Evolutionary conservation across 2,329 filamentous ascomycete genomes (phyloP).

Genomic region (Diaporthe sp.): DNA sequence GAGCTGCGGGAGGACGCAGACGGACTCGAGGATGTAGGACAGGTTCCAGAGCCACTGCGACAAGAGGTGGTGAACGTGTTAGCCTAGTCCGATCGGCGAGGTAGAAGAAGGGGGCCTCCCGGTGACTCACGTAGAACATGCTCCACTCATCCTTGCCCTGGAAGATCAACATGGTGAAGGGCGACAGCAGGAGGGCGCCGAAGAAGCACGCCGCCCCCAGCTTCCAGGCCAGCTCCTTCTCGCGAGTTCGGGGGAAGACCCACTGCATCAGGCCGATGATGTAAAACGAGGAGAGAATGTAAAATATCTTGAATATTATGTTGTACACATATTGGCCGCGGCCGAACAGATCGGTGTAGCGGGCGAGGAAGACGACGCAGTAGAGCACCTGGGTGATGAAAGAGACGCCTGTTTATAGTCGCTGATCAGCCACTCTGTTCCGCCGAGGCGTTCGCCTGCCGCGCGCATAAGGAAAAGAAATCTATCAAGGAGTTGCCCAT

Average conservation of each 20-base stretch:
- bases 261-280: slow-evolving; percentile 90
- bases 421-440: slow-evolving; percentile 40
- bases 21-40: slow-evolving; percentile 91
- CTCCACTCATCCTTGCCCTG: slow-evolving; percentile 60
- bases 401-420: slow-evolving; percentile 77
- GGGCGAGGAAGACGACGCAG: slow-evolving; percentile 84
- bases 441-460: background rate
- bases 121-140: slow-evolving; percentile 62
- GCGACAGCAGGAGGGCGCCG: slow-evolving; percentile 76
- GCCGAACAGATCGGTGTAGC: slow-evolving; percentile 86
- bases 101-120: slow-evolving; percentile 1
- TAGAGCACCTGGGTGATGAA: slow-evolving; percentile 93
- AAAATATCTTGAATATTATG: slow-evolving; percentile 89
- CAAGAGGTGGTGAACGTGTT: slow-evolving; percentile 28
- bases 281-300: slow-evolving; percentile 86
- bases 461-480: background rate
- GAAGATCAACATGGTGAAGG: slow-evolving; percentile 80
- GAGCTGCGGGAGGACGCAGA: slow-evolving; percentile 91
- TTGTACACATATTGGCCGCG: slow-evolving; percentile 73
- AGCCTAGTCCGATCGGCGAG: slow-evolving; percentile 34
- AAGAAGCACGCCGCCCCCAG: slow-evolving; percentile 79
- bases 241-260: slow-evolving; percentile 87
- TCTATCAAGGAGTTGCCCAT: slow-evolving; percentile 41
- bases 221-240: slow-evolving; percentile 95
- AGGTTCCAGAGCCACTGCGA: slow-evolving; percentile 85